Conservation (phyloP, 768 basidiomycete species). For the Hebeloma cylindrosporum region DNA sequence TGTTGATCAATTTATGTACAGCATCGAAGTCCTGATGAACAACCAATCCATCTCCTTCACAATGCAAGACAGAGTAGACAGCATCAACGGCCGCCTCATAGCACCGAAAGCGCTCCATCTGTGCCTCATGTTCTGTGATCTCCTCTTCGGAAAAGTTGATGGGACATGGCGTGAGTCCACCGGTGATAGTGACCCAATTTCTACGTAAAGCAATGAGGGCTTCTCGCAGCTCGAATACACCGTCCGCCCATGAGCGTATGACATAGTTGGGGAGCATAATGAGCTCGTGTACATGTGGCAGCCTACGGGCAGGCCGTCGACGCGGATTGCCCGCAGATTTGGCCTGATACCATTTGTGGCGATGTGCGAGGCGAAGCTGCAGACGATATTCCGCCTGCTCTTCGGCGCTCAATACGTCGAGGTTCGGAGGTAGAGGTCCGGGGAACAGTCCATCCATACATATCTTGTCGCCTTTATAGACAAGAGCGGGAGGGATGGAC, state of each 20-base stretch:
- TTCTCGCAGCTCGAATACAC: slow-evolving; percentile 4
- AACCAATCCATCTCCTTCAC: too few relatives aligned
- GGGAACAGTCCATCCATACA: not conserved
- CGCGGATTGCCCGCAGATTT: not conserved
- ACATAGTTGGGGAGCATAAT: slow-evolving; percentile 1
- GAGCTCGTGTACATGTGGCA: not conserved
- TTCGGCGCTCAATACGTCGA: slow-evolving; percentile 3
- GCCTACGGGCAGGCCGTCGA: not conserved
- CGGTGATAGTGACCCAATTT: too few relatives aligned
- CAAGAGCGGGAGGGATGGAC: slow-evolving; percentile 11
- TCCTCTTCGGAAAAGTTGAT: too few relatives aligned
- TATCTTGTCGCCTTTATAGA: slow-evolving; percentile 16
- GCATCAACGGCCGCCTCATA: too few relatives aligned
- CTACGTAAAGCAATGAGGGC: too few relatives aligned
- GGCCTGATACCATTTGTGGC: slow-evolving; percentile 6
- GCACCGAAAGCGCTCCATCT: too few relatives aligned
- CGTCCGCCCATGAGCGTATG: slow-evolving; percentile 5
- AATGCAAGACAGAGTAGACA: too few relatives aligned
- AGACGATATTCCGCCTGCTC: slow-evolving; percentile 8
- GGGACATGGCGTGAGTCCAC: too few relatives aligned
- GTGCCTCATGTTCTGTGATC: too few relatives aligned
- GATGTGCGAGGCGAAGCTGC: slow-evolving; percentile 4
- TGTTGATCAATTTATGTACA: too few relatives aligned
- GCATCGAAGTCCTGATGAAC: too few relatives aligned
- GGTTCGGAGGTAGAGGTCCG: slow-evolving; percentile 6